Evolutionary conservation across 2,329 filamentous ascomycete species (phyloP), one percentile per base, ranked within the genome.

Genomic region (Verticillium longisporum): DNA sequence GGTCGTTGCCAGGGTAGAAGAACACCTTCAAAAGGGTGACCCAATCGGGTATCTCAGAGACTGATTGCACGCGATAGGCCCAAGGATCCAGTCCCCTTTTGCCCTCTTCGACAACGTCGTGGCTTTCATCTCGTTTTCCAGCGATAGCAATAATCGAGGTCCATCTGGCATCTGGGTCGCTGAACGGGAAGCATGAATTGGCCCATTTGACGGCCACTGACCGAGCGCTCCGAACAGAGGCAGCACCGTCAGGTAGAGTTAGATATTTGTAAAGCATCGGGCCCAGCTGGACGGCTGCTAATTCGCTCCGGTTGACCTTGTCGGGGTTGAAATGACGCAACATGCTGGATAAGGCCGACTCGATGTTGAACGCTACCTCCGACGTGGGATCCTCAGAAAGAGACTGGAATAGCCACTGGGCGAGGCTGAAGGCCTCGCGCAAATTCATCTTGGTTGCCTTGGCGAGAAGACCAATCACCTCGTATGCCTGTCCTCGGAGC

Each of bases 101-200:
- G 1, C 92, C 95, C 75, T 98, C 94, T 71, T 99, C 95, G 1
- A 91, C 76, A 3, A 98, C 87, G 70, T 98, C 94, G 63, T 88
- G 89, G 55, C 90, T 85, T 70, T 93, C 89, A 58, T 86, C 83
- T 2, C 77, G 74, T 3, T 82, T 81, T 13, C 87, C 87, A 15
- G 85, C 86, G 9, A 95, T 78, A 7, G 93, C 94, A 57, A 97
- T 80, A 15, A 98, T 84, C 71, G 97, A 87, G 56, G 97, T 90
- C 91, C 92, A 97, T 57, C 95, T 85, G 32, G 87, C 95, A 41
- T 88, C 80, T 10, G 91, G 81, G 68, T 97, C 92, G 21, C 82
- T 82, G 67, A 92, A 97, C 1, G 89, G 85, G 5, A 99, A 79
- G 68, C 92, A 96, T 58, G 91, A 84, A 70, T 98, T 98, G 11